A percentile compares a stretch with the other conserved stretches of the same genome.
Conservation (phyloP, 371 early-diverging fungal genomes). For the Gilbertella persicaria region DNA sequence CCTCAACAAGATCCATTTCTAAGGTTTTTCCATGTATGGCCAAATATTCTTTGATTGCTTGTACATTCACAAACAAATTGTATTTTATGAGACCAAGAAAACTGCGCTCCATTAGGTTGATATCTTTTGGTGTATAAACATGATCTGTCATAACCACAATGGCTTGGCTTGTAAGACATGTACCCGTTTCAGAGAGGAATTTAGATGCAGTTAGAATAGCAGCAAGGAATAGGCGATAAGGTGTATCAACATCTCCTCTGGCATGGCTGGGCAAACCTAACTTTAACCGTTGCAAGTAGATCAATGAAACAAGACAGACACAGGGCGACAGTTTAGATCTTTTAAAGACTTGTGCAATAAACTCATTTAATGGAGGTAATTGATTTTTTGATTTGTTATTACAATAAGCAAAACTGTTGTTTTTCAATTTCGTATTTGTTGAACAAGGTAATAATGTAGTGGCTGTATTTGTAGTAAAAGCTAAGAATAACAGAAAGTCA, state of each 20-base stretch:
- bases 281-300: constrained; percentile 77
- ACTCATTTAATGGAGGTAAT: constrained; percentile 42
- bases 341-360: constrained; percentile 43
- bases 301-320: constrained; percentile 64
- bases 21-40: constrained; percentile 44
- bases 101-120: constrained; percentile 54
- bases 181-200: constrained; percentile 63
- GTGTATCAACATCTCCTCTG: constrained; percentile 72
- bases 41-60: constrained; percentile 48
- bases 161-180: constrained; percentile 56
- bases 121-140: constrained; percentile 63
- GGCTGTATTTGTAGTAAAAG: constrained; percentile 49
- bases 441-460: constrained; percentile 47
- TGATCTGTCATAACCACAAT: constrained; percentile 65
- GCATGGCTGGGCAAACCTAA: constrained; percentile 63
- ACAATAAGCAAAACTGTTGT: neutral
- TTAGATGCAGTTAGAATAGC: constrained; percentile 72
- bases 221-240: constrained; percentile 75
- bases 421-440: constrained; percentile 4
- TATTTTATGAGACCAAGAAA: constrained; percentile 52
- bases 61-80: constrained; percentile 45
- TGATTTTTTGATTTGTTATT: constrained; percentile 11
- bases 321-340: constrained; percentile 45
- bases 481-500: constrained; percentile 8
- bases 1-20: constrained; percentile 51